Evolutionary conservation across 2,329 filamentous ascomycete species (phyloP), one percentile per base, ranked within the genome.

Genomic region (Stachybotrys chlorohalonatus): DNA sequence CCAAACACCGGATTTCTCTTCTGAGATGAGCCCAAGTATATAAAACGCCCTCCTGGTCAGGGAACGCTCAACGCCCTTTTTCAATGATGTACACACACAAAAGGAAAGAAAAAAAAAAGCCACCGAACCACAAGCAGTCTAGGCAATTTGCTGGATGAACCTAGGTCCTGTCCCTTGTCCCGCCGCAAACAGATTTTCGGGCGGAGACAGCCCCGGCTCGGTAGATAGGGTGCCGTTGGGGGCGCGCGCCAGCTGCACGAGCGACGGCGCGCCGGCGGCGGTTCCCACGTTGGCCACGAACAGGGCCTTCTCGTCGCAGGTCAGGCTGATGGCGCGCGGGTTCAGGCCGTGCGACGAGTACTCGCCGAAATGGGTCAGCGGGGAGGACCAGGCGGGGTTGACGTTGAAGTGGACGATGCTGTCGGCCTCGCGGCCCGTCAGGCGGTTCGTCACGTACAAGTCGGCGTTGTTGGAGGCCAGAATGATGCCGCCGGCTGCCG

Each of bases 391-490:
- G 51, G 66, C 62, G 47, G 73, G 58, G 60, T 64, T 64, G 47
- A 73, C 58, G 60, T 64, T 64, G 63, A 80, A 78, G 63, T 75
- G 74, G 6, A 75, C 70, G 60, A 81, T 73, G 60, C 66, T 75
- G 66, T 81, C 78, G 8, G 71, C 73, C 3, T 58, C 59, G 42
- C 71, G 70, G 53, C 74, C 76, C 1, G 70, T 74, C 31, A 78
- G 58, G 36, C 78, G 75, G 70, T 81, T 81, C 45, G 76, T 76
- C 53, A 80, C 70, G 64, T 80, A 80, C 16, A 80, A 60, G 64
- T 78, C 68, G 58, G 64, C 64, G 62, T 67, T 68, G 65, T 75
- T 73, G 31, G 63, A 61, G 8, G 71, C 66, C 39, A 79, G 62
- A 55, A 70, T 64, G 46, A 81, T 62, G 63, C 75, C 77, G 49